Conservation (phyloP, 176 grass and related monocot genomes). For the Juncus inflexus region DNA sequence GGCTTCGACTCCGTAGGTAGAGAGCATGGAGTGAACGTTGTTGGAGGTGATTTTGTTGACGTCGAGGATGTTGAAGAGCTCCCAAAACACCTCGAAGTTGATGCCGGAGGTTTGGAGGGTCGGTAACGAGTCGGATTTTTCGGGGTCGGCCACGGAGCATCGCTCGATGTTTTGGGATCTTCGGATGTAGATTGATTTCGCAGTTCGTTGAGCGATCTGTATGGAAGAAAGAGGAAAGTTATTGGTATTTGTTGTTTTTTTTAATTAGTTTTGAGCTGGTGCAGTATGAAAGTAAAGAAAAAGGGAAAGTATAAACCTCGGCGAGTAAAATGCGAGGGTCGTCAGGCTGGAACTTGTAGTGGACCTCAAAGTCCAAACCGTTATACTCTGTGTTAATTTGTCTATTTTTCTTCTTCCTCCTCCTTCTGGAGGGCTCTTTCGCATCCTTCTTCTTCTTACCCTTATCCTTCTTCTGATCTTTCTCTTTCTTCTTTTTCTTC, state of each 20-base stretch:
- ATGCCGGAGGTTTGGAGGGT: conserved; percentile 53
- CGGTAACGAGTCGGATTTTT: conserved; percentile 5
- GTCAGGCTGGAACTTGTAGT: conserved; percentile 39
- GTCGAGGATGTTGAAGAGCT: conserved; percentile 39
- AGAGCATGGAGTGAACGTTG: conserved; percentile 64
- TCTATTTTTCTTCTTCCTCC: conserved; percentile 40
- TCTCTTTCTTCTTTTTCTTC: conserved; percentile 26
- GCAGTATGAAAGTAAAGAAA: not conserved
- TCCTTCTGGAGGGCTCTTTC: conserved; percentile 18
- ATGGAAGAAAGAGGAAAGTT: not conserved
- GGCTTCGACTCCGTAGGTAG: conserved; percentile 72
- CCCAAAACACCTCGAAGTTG: conserved; percentile 62
- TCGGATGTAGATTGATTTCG: conserved; percentile 53
- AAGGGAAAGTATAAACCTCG: conserved; percentile 48
- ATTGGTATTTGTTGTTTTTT: not conserved
- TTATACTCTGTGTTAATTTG: conserved; percentile 41
- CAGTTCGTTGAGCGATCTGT: conserved; percentile 80
- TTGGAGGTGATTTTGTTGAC: conserved; percentile 36
- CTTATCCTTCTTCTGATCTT: conserved; percentile 26
- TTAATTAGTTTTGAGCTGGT: not conserved
- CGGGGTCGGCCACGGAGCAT: conserved; percentile 28
- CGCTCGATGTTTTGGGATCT: conserved; percentile 41
- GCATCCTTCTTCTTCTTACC: conserved; percentile 17
- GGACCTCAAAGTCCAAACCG: conserved; percentile 61
- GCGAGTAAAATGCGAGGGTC: conserved; percentile 82